These are phyloP conservation scores for Herpetomonas muscarum DNA, from an alignment of 208 protist genomes.

Conservation along the genomic window DNA sequence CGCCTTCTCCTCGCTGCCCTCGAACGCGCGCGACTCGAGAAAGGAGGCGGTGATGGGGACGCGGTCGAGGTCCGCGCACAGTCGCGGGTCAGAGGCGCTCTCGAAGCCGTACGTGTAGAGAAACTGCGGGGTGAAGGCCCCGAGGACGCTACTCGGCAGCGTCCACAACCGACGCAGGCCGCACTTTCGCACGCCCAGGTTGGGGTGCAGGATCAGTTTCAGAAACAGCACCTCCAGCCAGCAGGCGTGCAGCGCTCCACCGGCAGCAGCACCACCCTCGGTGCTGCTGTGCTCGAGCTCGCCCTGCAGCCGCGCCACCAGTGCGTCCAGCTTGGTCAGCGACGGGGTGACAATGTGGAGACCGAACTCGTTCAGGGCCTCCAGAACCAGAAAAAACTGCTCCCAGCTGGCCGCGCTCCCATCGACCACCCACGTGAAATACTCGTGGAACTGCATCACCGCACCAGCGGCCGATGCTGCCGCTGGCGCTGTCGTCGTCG, in stretches of 20 bases:
- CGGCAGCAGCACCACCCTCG: background rate
- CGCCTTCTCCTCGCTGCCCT: constrained; percentile 24
- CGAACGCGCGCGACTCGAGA: constrained; percentile 45
- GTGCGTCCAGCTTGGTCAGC: constrained; percentile 62
- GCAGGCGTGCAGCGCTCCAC: constrained; percentile 30
- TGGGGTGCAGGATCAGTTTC: constrained; percentile 79
- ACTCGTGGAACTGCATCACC: constrained; percentile 36
- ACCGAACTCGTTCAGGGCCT: constrained; percentile 79
- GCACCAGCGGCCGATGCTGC: constrained; percentile 2
- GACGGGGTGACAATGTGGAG: constrained; percentile 78
- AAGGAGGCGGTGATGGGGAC: constrained; percentile 45
- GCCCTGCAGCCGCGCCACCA: constrained; percentile 32
- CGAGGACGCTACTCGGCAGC: constrained; percentile 38
- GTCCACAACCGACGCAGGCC: constrained; percentile 58
- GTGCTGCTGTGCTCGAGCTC: constrained; percentile 4
- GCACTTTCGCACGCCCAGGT: constrained; percentile 70
- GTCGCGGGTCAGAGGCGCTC: constrained; percentile 49
- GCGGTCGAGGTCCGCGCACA: constrained; percentile 78
- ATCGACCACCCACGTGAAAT: constrained; percentile 42
- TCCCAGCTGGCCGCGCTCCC: constrained; percentile 40
- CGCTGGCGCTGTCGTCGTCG: background rate
- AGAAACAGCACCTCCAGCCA: constrained; percentile 81
- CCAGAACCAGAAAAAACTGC: constrained; percentile 75
- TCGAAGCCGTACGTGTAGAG: constrained; percentile 53
- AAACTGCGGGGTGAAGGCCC: constrained; percentile 46